phyloP scores from a whole-genome alignment of 495 filamentous ascomycete species.

The Podospora pseudoanserina region DNA sequence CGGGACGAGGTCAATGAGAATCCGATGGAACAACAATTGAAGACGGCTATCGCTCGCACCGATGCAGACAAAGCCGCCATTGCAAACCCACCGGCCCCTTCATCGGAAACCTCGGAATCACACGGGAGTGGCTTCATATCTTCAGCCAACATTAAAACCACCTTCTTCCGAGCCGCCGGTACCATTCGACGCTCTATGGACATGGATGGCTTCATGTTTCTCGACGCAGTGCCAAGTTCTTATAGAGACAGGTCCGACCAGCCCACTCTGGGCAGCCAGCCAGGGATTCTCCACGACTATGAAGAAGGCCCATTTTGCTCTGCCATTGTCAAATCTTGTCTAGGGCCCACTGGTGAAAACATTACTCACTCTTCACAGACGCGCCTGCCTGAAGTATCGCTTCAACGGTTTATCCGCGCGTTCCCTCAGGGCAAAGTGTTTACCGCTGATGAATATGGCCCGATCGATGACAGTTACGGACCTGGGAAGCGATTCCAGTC shows the following conservation, averaged over 20 bases:
- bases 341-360: slow-evolving; percentile 11
- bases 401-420: slow-evolving; percentile 36
- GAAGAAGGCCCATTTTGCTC: slow-evolving; percentile 23
- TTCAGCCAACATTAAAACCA: slow-evolving; percentile 34
- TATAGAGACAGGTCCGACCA: slow-evolving; percentile 18
- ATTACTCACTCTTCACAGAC: slow-evolving; percentile 17
- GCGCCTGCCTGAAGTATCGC: slow-evolving; percentile 32
- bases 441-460: slow-evolving; percentile 38
- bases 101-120: not conserved
- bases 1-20: slow-evolving; percentile 13
- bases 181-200: slow-evolving; percentile 46
- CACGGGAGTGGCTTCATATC: slow-evolving; percentile 24
- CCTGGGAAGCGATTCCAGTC: slow-evolving; percentile 16
- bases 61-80: not conserved
- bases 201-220: slow-evolving; percentile 49
- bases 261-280: slow-evolving; percentile 1
- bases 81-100: not conserved
- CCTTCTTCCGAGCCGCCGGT: slow-evolving; percentile 44
- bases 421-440: slow-evolving; percentile 43
- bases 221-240: slow-evolving; percentile 43
- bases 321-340: slow-evolving; percentile 23
- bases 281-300: not conserved
- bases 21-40: slow-evolving; percentile 21
- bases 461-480: slow-evolving; percentile 32
- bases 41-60: not conserved